Evolutionary conservation across 306 rosid genomes (phyloP).

Genomic region (Biancaea sappan): DNA sequence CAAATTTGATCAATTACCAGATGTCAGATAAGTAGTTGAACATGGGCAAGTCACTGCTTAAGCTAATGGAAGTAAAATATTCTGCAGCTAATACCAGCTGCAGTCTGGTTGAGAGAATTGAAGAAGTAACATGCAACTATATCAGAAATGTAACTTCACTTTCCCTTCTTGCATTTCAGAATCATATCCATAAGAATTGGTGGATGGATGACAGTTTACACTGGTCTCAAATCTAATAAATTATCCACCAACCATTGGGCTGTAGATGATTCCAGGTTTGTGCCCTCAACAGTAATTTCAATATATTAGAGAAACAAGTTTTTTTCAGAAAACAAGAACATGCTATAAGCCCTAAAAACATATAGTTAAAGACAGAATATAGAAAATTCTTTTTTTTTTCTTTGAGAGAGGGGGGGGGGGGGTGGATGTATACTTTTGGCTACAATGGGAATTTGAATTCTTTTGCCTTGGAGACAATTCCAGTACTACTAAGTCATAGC

Average conservation of each 20-base stretch:
- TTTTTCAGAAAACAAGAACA: not conserved
- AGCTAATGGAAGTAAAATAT: not conserved
- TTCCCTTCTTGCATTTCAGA: conserved; percentile 1
- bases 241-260: not conserved
- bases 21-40: not conserved
- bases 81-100: not conserved
- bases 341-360: not conserved
- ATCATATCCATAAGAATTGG: not conserved
- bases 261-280: not conserved
- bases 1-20: not conserved
- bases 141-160: not conserved
- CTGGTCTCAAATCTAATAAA: not conserved
- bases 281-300: not conserved
- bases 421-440: too few species aligned
- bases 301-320: not conserved
- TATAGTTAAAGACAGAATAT: not conserved
- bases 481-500: not conserved
- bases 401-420: too few species aligned
- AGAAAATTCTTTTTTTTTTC: not conserved
- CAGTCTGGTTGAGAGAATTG: not conserved
- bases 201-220: not conserved
- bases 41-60: not conserved
- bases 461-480: not conserved
- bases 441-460: not conserved
- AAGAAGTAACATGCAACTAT: not conserved